Evolutionary conservation across 306 rosid species (phyloP).

Genomic region (Medicago truncatula): MtrunA17r5.0-ANR NC_053042.1:737501-738000

Average conservation of each 20-base stretch:
- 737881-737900: too few species aligned
- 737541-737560: slow-evolving; percentile 19
- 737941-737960: too few species aligned
- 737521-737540: slow-evolving; percentile 8
- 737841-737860: too few species aligned
- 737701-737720: slow-evolving; percentile 86
- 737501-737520: background rate
- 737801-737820: too few species aligned
- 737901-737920: too few species aligned
- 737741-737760: slow-evolving; percentile 95
- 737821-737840: too few species aligned
- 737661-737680: slow-evolving; percentile 89
- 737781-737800: too few species aligned
- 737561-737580: slow-evolving; percentile 3
- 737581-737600: background rate
- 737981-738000: too few species aligned
- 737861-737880: too few species aligned
- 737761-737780: slow-evolving; percentile 88
- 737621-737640: too few species aligned
- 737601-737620: slow-evolving; percentile 24
- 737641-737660: slow-evolving; percentile 88
- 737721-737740: slow-evolving; percentile 91
- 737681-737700: slow-evolving; percentile 92
- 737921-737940: too few species aligned
- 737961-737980: too few species aligned